These are phyloP conservation scores for Chrysoporthe cubensis DNA, from an alignment of 2,329 filamentous ascomycete species.

Conservation along the genomic window DNA sequence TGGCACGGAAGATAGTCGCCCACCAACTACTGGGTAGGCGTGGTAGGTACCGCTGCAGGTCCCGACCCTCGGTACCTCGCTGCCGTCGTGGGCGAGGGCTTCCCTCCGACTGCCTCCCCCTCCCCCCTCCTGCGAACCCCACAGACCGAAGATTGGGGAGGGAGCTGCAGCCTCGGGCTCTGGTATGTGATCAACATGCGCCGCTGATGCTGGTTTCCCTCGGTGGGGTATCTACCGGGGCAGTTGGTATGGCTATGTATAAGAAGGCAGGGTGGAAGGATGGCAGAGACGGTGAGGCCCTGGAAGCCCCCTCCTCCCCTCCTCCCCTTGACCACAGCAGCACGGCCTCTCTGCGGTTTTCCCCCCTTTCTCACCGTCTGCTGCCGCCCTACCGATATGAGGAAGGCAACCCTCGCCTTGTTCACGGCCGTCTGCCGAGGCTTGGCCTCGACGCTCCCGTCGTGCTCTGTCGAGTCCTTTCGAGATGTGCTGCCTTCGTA, in stretches of 20 bases:
- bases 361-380: neutral
- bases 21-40: too few species aligned
- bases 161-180: neutral
- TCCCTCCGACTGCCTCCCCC: neutral
- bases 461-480: conserved; percentile 30
- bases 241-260: too few species aligned
- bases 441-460: neutral
- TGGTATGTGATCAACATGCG: too few species aligned
- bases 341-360: neutral
- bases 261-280: too few species aligned
- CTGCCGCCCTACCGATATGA: neutral
- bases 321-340: too few species aligned
- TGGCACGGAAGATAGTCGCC: too few species aligned
- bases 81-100: neutral
- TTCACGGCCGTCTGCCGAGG: neutral
- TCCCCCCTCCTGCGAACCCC: neutral
- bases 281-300: too few species aligned
- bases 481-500: conserved; percentile 33
- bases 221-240: too few species aligned
- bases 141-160: neutral
- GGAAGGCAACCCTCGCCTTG: neutral
- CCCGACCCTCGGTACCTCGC: neutral
- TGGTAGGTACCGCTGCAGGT: neutral
- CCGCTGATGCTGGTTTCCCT: too few species aligned
- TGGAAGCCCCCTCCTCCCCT: too few species aligned